Base-by-base conservation (phyloP, 2,329 filamentous ascomycete species). In the Diatrype stigma region DNA sequence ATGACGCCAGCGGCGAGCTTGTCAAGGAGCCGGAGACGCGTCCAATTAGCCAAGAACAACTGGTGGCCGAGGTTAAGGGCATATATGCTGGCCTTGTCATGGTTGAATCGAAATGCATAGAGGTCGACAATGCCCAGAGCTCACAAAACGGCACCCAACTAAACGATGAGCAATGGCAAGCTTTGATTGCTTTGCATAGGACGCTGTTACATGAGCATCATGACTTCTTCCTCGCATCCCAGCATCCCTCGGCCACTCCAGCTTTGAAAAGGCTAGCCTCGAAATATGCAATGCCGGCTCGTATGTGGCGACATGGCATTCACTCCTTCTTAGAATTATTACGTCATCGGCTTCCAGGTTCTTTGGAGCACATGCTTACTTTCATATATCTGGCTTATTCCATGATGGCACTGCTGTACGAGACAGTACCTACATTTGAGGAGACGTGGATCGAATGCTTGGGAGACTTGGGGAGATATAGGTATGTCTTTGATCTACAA, bases 391-490 rank as follows among this genome's bases (percentile, higher is more conserved):
- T 93, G 16, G 87, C 91, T 0, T 97, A 96, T 57, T 87, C 87
- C 2, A 95, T 96, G 83, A 90, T 96, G 80, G 87, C 89, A 0
- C 69, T 96, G 0, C 70, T 96, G 0, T 88, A 91, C 52, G 93
- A 97, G 61, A 96, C 89, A 0, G 89, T 96, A 0, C 85, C 88
- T 0, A 77, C 81, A 0, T 96, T 96, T 57, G 81, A 88, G 48
- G 88, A 94, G 51, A 96, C 89, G 0, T 97, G 93, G 93, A 89
- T 96, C 8, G 93, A 96, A 58, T 96, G 92, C 48, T 72, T 97
- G 0, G 93, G 93, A 0, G 92, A 97, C 63, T 70, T 97, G 0
- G 87, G 86, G 0, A 77, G 92, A 19, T 96, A 95, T 42, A 67
- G 79, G 54, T 65, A 47, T 52, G 60, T 58, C 19, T n/a, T 2